These are phyloP conservation scores for Hygrocybe punicea DNA, from an alignment of 768 basidiomycete species.

Conservation along the genomic window DNA sequence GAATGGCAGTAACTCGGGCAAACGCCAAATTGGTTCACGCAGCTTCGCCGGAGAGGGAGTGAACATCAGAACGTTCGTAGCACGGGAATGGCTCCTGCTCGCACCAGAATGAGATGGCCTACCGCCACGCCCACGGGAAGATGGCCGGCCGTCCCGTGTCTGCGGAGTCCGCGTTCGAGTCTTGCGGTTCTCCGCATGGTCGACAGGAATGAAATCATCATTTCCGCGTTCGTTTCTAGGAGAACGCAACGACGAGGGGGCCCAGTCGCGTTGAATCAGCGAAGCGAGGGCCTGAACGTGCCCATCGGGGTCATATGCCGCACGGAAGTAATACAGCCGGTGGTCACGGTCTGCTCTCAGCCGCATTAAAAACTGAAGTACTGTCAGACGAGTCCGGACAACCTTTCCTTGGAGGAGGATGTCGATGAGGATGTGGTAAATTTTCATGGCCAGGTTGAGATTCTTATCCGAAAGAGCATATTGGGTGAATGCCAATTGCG, in stretches of 20 bases:
- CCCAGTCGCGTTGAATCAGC: conserved; percentile 54
- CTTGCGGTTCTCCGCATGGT: conserved; percentile 36
- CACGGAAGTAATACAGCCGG: conserved; percentile 64
- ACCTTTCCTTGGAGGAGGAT: conserved; percentile 48
- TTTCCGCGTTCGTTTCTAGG: conserved; percentile 10
- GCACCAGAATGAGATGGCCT: conserved; percentile 43
- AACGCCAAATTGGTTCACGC: conserved; percentile 56
- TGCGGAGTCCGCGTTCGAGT: conserved; percentile 48
- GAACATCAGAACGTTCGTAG: conserved; percentile 27
- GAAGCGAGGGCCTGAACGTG: conserved; percentile 57
- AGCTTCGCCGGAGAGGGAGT: conserved; percentile 34
- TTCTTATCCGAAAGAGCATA: conserved; percentile 47
- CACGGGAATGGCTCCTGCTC: conserved; percentile 64
- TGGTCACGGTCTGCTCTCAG: conserved; percentile 90
- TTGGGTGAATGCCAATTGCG: conserved; percentile 68
- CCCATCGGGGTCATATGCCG: conserved; percentile 53
- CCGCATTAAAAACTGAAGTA: conserved; percentile 84
- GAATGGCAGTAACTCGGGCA: conserved; percentile 67
- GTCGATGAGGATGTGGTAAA: conserved; percentile 52
- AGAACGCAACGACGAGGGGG: conserved; percentile 14
- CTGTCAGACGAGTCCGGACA: conserved; percentile 59
- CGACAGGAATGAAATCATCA: conserved; percentile 10
- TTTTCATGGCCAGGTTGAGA: conserved; percentile 48
- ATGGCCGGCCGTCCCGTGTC: conserved; percentile 50
- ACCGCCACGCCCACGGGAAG: conserved; percentile 52